These are phyloP conservation scores for Colletotrichum euphorbiae DNA, from an alignment of 2,329 filamentous ascomycete species.

Conservation along the genomic window DNA sequence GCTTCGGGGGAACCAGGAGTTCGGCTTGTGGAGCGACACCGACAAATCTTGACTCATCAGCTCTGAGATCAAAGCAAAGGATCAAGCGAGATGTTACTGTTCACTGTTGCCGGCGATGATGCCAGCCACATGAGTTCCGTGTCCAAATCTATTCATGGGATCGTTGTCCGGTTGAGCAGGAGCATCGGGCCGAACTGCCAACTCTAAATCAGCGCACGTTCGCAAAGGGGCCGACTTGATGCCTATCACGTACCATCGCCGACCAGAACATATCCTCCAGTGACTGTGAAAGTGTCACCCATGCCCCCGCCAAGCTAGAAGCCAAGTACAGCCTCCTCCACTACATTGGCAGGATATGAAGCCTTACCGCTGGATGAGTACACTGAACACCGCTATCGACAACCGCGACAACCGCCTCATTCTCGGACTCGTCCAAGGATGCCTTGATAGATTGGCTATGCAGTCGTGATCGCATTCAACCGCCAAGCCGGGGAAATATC, in stretches of 20 bases:
- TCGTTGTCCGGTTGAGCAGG: slow-evolving; percentile 15
- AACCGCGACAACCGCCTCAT: slow-evolving; percentile 47
- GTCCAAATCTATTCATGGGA: slow-evolving; percentile 15
- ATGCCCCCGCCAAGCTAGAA: slow-evolving; percentile 20
- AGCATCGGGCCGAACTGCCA: slow-evolving; percentile 20
- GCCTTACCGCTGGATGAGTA: slow-evolving; percentile 50
- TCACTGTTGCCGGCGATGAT: slow-evolving; percentile 46
- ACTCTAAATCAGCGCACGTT: not conserved
- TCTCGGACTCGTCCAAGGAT: slow-evolving; percentile 48
- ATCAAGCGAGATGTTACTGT: not conserved
- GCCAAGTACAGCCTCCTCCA: not conserved
- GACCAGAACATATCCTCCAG: slow-evolving; percentile 26
- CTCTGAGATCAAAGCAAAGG: not conserved
- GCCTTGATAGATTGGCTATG: slow-evolving; percentile 47
- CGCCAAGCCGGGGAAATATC: slow-evolving; percentile 52
- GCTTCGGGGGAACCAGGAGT: slow-evolving; percentile 49
- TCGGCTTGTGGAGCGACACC: slow-evolving; percentile 48
- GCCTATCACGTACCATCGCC: slow-evolving; percentile 20
- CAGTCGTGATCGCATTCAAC: slow-evolving; percentile 47
- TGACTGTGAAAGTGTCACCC: slow-evolving; percentile 7
- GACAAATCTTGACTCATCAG: slow-evolving; percentile 10
- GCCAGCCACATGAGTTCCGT: slow-evolving; percentile 46
- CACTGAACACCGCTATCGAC: slow-evolving; percentile 57
- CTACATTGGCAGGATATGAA: not conserved
- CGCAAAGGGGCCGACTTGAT: not conserved